Percentiles rank a stretch among this genome's conserved stretches.
Evolutionary conservation across 768 basidiomycete species (phyloP).

Genomic region (Chalciporus piperatus): DNA sequence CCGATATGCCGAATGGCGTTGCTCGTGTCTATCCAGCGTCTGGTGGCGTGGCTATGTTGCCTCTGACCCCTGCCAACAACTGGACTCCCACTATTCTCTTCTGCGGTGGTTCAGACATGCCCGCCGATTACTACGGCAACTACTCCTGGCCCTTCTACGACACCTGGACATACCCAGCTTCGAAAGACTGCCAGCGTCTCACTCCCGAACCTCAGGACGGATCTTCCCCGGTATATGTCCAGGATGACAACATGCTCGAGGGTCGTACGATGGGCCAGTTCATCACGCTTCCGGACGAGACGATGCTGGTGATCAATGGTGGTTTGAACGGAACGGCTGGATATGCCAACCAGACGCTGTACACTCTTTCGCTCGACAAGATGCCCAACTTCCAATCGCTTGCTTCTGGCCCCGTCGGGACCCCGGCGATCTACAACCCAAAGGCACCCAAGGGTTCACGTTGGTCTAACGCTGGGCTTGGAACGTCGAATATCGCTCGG

Average conservation of each 20-base stretch:
- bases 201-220: conserved; percentile 81
- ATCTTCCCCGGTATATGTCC: conserved; percentile 52
- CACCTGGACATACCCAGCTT: conserved; percentile 70
- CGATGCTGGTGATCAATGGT: conserved; percentile 80
- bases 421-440: conserved; percentile 84
- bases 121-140: conserved; percentile 69
- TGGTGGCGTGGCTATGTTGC: conserved; percentile 86
- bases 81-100: conserved; percentile 84
- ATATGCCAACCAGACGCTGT: conserved; percentile 59
- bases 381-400: conserved; percentile 76
- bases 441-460: conserved; percentile 64
- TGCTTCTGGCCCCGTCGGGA: conserved; percentile 74
- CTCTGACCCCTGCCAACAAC: conserved; percentile 85
- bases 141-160: conserved; percentile 71
- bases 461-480: conserved; percentile 69
- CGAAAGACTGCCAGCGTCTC: conserved; percentile 74
- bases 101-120: conserved; percentile 86
- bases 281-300: too few species aligned
- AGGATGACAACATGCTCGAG: conserved; percentile 74
- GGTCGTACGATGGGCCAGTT: conserved; percentile 91
- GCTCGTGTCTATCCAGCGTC: conserved; percentile 88
- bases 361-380: conserved; percentile 36
- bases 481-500: conserved; percentile 63
- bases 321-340: conserved; percentile 86
- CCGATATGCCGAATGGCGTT: conserved; percentile 70